These are phyloP conservation scores for Meredithiella fracta DNA, from an alignment of 2,329 filamentous ascomycete genomes.

Conservation along the genomic window DNA sequence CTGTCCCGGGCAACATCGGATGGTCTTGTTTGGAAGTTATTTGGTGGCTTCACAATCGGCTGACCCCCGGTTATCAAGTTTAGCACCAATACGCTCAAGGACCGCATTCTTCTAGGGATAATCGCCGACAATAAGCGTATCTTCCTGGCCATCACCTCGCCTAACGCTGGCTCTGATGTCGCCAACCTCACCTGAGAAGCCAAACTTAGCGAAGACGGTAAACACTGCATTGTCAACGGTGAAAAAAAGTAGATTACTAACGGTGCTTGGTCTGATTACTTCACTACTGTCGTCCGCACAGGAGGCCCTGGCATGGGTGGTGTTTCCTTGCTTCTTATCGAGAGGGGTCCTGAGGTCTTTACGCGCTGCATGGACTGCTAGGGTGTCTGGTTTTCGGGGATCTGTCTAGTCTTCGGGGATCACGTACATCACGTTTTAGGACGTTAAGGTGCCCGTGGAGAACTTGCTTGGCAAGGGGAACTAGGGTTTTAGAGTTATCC, in stretches of 20 bases:
- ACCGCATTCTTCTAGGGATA: constrained; percentile 78
- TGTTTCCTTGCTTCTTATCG: constrained; percentile 77
- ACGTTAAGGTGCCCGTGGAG: constrained; percentile 98
- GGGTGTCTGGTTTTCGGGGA: constrained; percentile 88
- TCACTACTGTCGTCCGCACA: constrained; percentile 89
- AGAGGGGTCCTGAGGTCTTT: constrained; percentile 74
- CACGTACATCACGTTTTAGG: constrained; percentile 95
- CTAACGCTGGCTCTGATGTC: constrained; percentile 85
- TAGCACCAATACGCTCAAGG: constrained; percentile 66
- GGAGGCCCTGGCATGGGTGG: constrained; percentile 84
- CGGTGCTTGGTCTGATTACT: constrained; percentile 92
- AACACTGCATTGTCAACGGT: constrained; percentile 98
- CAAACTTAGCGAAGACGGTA: constrained; percentile 84
- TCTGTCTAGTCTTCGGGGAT: constrained; percentile 86
- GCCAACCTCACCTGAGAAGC: constrained; percentile 92
- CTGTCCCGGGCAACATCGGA: constrained; percentile 75
- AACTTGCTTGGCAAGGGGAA: constrained; percentile 97
- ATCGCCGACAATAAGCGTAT: constrained; percentile 89
- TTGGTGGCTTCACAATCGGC: constrained; percentile 93
- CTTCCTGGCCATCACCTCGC: constrained; percentile 93
- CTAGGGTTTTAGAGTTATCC: constrained; percentile 85
- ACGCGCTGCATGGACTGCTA: constrained; percentile 97
- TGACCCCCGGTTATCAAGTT: constrained; percentile 85
- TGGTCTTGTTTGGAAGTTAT: constrained; percentile 90
- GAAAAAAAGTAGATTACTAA: constrained; percentile 99